phyloP scores from a whole-genome alignment of 2,329 filamentous ascomycete species.

The Ciborinia camelliae region DNA sequence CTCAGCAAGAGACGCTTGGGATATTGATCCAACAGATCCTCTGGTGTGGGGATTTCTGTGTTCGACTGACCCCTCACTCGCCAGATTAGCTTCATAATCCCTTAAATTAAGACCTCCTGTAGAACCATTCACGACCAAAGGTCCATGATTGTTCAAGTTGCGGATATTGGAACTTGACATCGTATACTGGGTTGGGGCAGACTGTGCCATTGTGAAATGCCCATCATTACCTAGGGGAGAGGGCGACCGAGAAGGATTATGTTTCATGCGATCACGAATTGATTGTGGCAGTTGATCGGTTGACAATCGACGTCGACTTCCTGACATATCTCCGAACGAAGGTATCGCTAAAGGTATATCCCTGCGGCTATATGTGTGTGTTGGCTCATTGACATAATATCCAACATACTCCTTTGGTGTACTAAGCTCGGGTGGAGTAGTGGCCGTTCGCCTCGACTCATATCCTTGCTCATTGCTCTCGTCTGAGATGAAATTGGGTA shows the following conservation, averaged over 20 bases:
- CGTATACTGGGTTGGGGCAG: slow-evolving; percentile 32
- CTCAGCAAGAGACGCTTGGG: slow-evolving; percentile 28
- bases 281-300: slow-evolving; percentile 38
- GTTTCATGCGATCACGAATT: slow-evolving; percentile 35
- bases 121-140: slow-evolving; percentile 36
- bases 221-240: slow-evolving; percentile 38
- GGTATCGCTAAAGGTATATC: slow-evolving; percentile 33
- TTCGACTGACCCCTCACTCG: slow-evolving; percentile 31
- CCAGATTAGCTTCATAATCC: slow-evolving; percentile 19
- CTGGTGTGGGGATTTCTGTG: slow-evolving; percentile 26
- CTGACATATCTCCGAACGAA: slow-evolving; percentile 35
- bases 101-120: background rate
- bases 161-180: slow-evolving; percentile 32
- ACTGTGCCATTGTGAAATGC: slow-evolving; percentile 32
- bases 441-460: slow-evolving; percentile 25
- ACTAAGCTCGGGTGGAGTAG: slow-evolving; percentile 31
- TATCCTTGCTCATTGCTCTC: slow-evolving; percentile 39
- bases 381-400: slow-evolving; percentile 36
- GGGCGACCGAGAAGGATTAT: slow-evolving; percentile 36
- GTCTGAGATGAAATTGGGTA: slow-evolving; percentile 56
- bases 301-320: slow-evolving; percentile 32
- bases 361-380: slow-evolving; percentile 25
- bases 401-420: slow-evolving; percentile 37
- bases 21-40: slow-evolving; percentile 33
- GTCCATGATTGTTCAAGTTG: slow-evolving; percentile 31